Percentiles rank a stretch among this genome's conserved stretches.
These are phyloP conservation scores for Malassezia dermatis DNA, from an alignment of 1,284 basidiomycete species.

Conservation along the genomic window DNA sequence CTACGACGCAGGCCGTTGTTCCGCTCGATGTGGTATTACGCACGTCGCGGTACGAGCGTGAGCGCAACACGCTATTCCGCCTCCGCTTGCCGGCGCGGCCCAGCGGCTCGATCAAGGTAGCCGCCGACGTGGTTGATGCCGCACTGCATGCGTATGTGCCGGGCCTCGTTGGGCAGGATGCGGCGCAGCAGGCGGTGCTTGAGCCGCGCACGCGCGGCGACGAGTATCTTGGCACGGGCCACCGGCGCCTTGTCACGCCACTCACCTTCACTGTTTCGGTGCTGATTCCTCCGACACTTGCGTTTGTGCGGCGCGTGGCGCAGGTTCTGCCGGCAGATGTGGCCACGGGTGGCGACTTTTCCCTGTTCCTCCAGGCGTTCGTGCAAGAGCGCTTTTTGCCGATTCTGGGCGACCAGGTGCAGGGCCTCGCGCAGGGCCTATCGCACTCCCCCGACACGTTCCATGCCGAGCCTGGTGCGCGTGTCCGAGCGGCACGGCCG, in stretches of 20 bases:
- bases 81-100: slow-evolving; percentile 60
- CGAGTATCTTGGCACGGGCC: slow-evolving; percentile 54
- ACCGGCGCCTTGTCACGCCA: slow-evolving; percentile 74
- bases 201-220: slow-evolving; percentile 1
- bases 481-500: slow-evolving; percentile 53
- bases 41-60: slow-evolving; percentile 27
- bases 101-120: slow-evolving; percentile 56
- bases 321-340: slow-evolving; percentile 36
- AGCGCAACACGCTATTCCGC: slow-evolving; percentile 59
- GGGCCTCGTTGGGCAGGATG: slow-evolving; percentile 59
- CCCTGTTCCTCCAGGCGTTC: slow-evolving; percentile 78
- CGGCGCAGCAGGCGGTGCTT: neutral
- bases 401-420: slow-evolving; percentile 85
- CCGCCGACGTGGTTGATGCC: slow-evolving; percentile 76
- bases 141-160: slow-evolving; percentile 84
- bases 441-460: slow-evolving; percentile 60
- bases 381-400: slow-evolving; percentile 86
- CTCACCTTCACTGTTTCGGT: slow-evolving; percentile 91
- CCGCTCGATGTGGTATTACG: slow-evolving; percentile 83
- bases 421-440: slow-evolving; percentile 24
- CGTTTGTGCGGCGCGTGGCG: slow-evolving; percentile 63
- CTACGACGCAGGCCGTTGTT: slow-evolving; percentile 60
- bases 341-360: slow-evolving; percentile 54
- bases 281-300: slow-evolving; percentile 81
- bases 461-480: slow-evolving; percentile 18